Evolutionary conservation across 345 rosid species (phyloP), one percentile per base, ranked within the genome.

Genomic region (Acer saccharum): DNA sequence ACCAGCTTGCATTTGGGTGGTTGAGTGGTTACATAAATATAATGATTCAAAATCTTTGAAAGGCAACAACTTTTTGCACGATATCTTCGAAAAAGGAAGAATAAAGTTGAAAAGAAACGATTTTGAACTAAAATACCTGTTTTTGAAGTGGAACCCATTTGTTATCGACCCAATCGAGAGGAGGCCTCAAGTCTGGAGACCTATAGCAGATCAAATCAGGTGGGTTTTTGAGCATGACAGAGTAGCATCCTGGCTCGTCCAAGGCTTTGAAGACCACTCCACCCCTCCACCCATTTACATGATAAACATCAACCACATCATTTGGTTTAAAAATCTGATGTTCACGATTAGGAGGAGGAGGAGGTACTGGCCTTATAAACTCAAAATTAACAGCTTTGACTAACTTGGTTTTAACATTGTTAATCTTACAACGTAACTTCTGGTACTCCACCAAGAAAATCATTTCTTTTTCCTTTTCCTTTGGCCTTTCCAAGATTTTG

Each of bases 261-360:
- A 20, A 16, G 17, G 73, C 73, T 52, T 70, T 1, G n/a, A 58
- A 32, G 17, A 83, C 76, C 16, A 39, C 75, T 0, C 83, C 86
- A 55, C 44, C n/a, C 81, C 81, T 77, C 83, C 86, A 83, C 21
- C 83, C 83, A 70, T 73, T 83, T 18, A 44, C 72, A 46, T 68
- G 52, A 21, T 41, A 72, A 0, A 74, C 83, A 43, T 83, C 81
- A 25, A 83, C 86, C 1, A 64, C 52, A 17, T 80, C 86, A 16
- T 67, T 29, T 46, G 75, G 71, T 32, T 83, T 27, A 17, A 74
- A 65, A 20, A 10, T 5, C 41, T 69, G 64, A 21, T 71, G 67
- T 39, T 17, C 61, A 7, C 44, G 4, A 10, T 55, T 16, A 1
- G 12, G 25, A 4, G 23, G 23, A 17, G 21, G 1, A 12, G 75